These are phyloP conservation scores for Strobilomyces echinocephalus DNA, from an alignment of 768 basidiomycete species.

Conservation along the genomic window DNA sequence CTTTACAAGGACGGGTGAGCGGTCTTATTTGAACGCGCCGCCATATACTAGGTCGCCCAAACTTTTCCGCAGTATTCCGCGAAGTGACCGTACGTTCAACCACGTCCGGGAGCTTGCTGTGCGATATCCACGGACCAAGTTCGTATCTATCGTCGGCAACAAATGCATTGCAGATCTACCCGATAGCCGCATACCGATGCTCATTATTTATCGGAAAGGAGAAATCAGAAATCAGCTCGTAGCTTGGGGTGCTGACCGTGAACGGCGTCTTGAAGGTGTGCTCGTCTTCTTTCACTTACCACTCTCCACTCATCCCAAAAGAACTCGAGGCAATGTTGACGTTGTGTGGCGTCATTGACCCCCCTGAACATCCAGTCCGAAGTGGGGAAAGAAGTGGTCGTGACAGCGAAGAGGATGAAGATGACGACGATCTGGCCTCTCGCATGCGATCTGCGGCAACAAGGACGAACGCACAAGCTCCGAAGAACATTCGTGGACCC, in stretches of 20 bases:
- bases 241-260: conserved; percentile 77
- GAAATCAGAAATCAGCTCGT: conserved; percentile 82
- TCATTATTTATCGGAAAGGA: conserved; percentile 91
- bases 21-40: neutral
- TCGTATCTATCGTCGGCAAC: conserved; percentile 90
- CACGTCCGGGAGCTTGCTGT: conserved; percentile 70
- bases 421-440: conserved; percentile 47
- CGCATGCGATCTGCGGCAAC: conserved; percentile 55
- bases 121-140: conserved; percentile 89
- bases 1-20: conserved; percentile 93
- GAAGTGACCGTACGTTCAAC: conserved; percentile 69
- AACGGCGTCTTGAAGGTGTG: conserved; percentile 74
- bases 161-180: conserved; percentile 97
- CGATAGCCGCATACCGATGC: conserved; percentile 84
- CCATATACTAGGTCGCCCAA: neutral
- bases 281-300: neutral
- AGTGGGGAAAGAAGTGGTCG: conserved; percentile 30
- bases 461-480: conserved; percentile 45
- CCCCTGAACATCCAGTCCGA: conserved; percentile 42
- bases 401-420: conserved; percentile 40
- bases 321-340: conserved; percentile 71
- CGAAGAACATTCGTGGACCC: conserved; percentile 52
- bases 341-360: conserved; percentile 60
- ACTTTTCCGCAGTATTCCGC: conserved; percentile 55
- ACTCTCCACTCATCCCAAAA: conserved; percentile 23